These are phyloP conservation scores for Neurospora sp. DNA, from an alignment of 495 filamentous ascomycete genomes.

Conservation along the genomic window DNA sequence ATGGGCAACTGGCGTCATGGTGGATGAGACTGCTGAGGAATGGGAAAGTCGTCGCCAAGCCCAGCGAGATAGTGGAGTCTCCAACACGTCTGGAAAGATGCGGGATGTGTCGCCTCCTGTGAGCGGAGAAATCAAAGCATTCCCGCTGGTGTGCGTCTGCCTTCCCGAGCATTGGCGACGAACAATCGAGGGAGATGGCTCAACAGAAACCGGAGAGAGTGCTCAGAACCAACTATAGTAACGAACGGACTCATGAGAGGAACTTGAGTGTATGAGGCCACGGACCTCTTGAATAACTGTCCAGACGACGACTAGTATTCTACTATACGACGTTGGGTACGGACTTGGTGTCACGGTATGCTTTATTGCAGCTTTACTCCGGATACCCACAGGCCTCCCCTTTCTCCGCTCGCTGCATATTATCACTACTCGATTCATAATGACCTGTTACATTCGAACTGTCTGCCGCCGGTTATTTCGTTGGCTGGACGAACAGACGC, in stretches of 20 bases:
- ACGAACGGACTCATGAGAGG: constrained; percentile 18
- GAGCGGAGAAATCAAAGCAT: constrained; percentile 89
- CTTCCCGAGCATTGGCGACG: constrained; percentile 94
- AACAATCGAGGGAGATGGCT: constrained; percentile 82
- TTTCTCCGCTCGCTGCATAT: neutral
- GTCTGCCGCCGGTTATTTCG: neutral
- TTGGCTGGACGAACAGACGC: neutral
- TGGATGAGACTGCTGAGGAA: constrained; percentile 78
- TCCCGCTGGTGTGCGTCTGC: constrained; percentile 96
- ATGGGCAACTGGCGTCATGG: constrained; percentile 88
- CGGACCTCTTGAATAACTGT: constrained; percentile 20
- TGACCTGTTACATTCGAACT: neutral
- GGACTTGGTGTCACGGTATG: constrained; percentile 23
- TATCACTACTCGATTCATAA: neutral
- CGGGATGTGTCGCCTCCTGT: constrained; percentile 53
- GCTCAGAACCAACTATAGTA: constrained; percentile 18
- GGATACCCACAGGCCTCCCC: neutral
- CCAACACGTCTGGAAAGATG: constrained; percentile 59
- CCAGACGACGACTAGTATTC: constrained; percentile 17
- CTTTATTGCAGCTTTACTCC: constrained; percentile 5
- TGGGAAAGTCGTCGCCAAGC: constrained; percentile 66
- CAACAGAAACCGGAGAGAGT: constrained; percentile 44
- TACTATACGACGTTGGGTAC: constrained; percentile 30
- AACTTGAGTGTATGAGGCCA: constrained; percentile 15
- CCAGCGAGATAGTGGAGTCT: constrained; percentile 89